Evolutionary conservation across 1,284 basidiomycete genomes (phyloP), one percentile per base, ranked within the genome.

Genomic region (Phellinidium pouzarii): DNA sequence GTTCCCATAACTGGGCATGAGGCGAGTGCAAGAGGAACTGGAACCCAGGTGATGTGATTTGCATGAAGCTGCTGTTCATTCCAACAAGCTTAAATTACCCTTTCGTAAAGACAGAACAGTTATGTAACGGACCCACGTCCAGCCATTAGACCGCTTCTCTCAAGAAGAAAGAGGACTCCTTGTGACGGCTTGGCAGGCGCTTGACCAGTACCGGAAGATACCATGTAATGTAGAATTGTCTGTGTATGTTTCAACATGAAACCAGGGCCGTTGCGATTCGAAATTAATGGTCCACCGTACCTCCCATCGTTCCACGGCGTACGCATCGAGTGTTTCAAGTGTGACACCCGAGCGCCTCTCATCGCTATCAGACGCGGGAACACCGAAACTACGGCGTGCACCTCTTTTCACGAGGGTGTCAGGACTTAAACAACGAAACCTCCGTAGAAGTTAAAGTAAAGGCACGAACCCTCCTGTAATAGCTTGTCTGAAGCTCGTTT

Each of bases 151-250:
- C 88, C 87, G 62, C 91, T 92, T 26, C 83, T 74, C 59, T 89
- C 77, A 2, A 99, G 74, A 11, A 98, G 77, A 63, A 84, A 88
- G 14, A 96, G 72, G 7, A 98, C 94, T 36, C 83, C 84, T 64
- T 84, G 74, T 36, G 92, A 83, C 45, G 91, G 89, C 59, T 78
- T 79, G n/a, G 80, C 70, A 53, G 77, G 78, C 59, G 74, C 69
- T 64, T 82, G 79, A 38, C 79, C 79, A 50, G 81, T 88, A 6
- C 88, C 88, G 25, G 92, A 94, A 2, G 94, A 94, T 1, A 99
- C 96, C 94, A 99, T 97, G 67, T 91, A 99, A 69, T 98, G 94
- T 48, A 98, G 76, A 61, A 99, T 96, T 0, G 91, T 92, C 91
- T 92, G 60, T n/a, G 43, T 45, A 44, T 38, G 41, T 37, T 3